Evolutionary conservation across 2,329 filamentous ascomycete genomes (phyloP).

Genomic region (Monascus ruber): DNA sequence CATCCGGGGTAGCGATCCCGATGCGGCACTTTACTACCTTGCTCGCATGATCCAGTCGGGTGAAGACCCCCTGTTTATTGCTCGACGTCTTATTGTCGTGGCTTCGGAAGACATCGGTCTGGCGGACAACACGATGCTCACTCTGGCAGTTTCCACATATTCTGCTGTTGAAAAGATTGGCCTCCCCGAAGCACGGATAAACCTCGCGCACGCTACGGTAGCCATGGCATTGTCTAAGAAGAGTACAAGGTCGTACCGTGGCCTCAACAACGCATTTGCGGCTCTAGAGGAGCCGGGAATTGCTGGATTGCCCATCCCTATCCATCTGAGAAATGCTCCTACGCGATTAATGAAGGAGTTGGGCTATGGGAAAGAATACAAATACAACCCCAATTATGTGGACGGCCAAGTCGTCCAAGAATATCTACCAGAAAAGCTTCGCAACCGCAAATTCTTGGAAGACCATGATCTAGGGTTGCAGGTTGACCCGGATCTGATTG

Average conservation of each 20-base stretch:
- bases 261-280: slow-evolving; percentile 65
- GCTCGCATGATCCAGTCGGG: slow-evolving; percentile 91
- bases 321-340: slow-evolving; percentile 84
- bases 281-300: slow-evolving; percentile 74
- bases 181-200: slow-evolving; percentile 88
- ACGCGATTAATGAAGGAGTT: slow-evolving; percentile 88
- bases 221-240: slow-evolving; percentile 74
- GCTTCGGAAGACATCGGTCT: slow-evolving; percentile 89
- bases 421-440: slow-evolving; percentile 71
- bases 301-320: slow-evolving; percentile 67
- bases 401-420: slow-evolving; percentile 75
- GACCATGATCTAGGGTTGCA: slow-evolving; percentile 67
- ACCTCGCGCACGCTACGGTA: slow-evolving; percentile 75
- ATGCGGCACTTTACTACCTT: slow-evolving; percentile 88
- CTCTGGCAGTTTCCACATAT: slow-evolving; percentile 75
- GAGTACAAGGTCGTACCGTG: slow-evolving; percentile 76
- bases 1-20: slow-evolving; percentile 72
- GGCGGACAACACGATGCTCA: slow-evolving; percentile 72
- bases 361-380: slow-evolving; percentile 83
- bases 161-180: slow-evolving; percentile 85
- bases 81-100: slow-evolving; percentile 85
- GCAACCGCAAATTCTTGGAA: slow-evolving; percentile 64
- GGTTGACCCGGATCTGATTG: slow-evolving; percentile 56
- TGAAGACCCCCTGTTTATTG: slow-evolving; percentile 86
- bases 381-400: slow-evolving; percentile 86